Conservation (phyloP, 1,284 basidiomycete genomes). For the Apiotrichum montevideense region DNA sequence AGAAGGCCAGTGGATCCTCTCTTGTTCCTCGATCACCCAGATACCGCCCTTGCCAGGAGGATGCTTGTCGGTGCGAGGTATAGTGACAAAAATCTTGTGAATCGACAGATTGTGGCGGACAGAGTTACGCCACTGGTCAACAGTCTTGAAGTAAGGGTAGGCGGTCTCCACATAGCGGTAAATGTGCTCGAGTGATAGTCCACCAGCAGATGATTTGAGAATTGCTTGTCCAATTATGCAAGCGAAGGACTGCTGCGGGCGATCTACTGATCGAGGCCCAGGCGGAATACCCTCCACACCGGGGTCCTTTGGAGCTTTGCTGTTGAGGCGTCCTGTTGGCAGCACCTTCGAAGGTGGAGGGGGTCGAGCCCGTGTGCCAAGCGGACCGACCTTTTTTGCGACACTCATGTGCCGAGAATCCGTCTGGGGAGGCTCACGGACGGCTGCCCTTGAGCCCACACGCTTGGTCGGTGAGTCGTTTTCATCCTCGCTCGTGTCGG, state of each 20-base stretch:
- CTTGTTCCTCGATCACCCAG: slow-evolving; percentile 46
- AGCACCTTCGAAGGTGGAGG: neutral
- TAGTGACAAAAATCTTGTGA: slow-evolving; percentile 69
- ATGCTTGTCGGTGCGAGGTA: slow-evolving; percentile 43
- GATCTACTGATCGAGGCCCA: slow-evolving; percentile 69
- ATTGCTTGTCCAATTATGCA: slow-evolving; percentile 94
- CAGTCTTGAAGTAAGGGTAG: slow-evolving; percentile 86
- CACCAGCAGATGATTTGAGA: slow-evolving; percentile 71
- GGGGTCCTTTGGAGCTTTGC: slow-evolving; percentile 41
- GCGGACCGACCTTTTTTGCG: neutral
- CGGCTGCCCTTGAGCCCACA: slow-evolving; percentile 8
- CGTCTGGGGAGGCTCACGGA: slow-evolving; percentile 1
- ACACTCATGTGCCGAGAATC: neutral
- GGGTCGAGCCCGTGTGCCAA: neutral
- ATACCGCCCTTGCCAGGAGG: slow-evolving; percentile 46
- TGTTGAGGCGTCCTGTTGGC: slow-evolving; percentile 25
- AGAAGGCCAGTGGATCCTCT: slow-evolving; percentile 41
- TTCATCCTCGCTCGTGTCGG: slow-evolving; percentile 34
- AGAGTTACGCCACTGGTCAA: slow-evolving; percentile 85
- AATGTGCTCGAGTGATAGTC: slow-evolving; percentile 87
- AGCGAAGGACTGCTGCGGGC: slow-evolving; percentile 83
- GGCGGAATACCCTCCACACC: slow-evolving; percentile 57
- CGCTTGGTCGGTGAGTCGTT: slow-evolving; percentile 37
- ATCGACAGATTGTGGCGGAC: slow-evolving; percentile 86
- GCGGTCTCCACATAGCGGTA: slow-evolving; percentile 92